phyloP scores from a whole-genome alignment of 1,284 basidiomycete genomes.

The Trichosporon faecale region DNA sequence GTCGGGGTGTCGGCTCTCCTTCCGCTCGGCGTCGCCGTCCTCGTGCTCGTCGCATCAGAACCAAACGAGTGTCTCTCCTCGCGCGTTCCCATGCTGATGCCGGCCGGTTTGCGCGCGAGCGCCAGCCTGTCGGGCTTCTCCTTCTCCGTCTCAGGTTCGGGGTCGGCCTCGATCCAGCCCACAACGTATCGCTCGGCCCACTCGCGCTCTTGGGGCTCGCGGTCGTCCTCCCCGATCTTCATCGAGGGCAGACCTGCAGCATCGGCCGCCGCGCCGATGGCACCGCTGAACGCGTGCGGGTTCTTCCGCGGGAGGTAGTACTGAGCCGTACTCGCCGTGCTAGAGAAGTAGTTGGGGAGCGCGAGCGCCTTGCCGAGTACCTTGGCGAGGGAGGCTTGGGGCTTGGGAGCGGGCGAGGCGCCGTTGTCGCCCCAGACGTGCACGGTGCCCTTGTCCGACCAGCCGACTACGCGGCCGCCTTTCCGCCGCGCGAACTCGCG shows the following conservation, averaged over 20 bases:
- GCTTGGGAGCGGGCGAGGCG: constrained; percentile 6
- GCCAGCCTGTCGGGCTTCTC: constrained; percentile 20
- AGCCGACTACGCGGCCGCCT: constrained; percentile 40
- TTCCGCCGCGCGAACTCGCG: constrained; percentile 54
- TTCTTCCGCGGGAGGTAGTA: constrained; percentile 72
- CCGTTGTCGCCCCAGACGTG: constrained; percentile 65
- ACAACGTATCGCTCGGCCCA: constrained; percentile 76
- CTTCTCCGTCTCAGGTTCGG: constrained; percentile 46
- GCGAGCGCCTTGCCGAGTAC: constrained; percentile 71
- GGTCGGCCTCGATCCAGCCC: constrained; percentile 69
- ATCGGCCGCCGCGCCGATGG: constrained; percentile 51
- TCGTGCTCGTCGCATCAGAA: constrained; percentile 29
- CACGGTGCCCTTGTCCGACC: constrained; percentile 96
- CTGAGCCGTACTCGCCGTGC: constrained; percentile 88
- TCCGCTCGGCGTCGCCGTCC: constrained; percentile 32
- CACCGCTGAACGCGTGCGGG: constrained; percentile 45
- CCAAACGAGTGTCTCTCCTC: constrained; percentile 31
- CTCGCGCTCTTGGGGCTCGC: constrained; percentile 60
- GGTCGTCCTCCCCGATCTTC: constrained; percentile 43
- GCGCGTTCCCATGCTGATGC: constrained; percentile 27
- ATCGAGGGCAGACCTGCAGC: constrained; percentile 36
- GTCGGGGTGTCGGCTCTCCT: constrained; percentile 23
- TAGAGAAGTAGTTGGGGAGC: constrained; percentile 87
- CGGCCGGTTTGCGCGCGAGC: constrained; percentile 11
- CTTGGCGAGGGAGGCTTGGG: constrained; percentile 63